These are phyloP conservation scores for Peribolospora baueri DNA, from an alignment of 768 basidiomycete species.

Conservation along the genomic window DNA sequence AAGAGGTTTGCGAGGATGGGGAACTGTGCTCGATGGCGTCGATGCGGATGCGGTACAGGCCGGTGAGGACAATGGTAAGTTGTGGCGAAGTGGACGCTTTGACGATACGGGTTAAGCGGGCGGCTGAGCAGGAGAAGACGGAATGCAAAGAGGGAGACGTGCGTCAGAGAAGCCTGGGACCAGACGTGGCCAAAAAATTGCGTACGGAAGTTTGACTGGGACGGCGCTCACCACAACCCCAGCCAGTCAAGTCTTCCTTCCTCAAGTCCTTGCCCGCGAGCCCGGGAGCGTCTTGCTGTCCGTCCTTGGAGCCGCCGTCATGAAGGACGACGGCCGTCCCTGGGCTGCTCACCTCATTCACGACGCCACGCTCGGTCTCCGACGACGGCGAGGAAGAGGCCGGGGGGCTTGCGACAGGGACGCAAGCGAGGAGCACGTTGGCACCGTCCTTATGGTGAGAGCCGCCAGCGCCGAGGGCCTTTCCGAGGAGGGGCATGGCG, in stretches of 20 bases:
- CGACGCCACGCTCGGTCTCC: too few relatives aligned
- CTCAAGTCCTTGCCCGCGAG: too few relatives aligned
- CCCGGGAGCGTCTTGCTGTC: too few relatives aligned
- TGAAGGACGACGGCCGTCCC: background rate
- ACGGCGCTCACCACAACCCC: too few relatives aligned
- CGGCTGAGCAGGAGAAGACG: too few relatives aligned
- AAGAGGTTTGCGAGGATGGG: slow-evolving; percentile 5
- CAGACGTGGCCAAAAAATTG: too few relatives aligned
- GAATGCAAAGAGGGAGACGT: too few relatives aligned
- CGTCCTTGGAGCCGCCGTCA: background rate
- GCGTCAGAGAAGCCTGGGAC: too few relatives aligned
- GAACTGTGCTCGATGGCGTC: background rate
- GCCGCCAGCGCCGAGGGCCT: background rate
- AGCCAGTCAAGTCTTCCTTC: too few relatives aligned
- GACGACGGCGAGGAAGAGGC: slow-evolving; percentile 4
- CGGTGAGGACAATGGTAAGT: slow-evolving; percentile 4
- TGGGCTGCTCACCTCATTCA: too few relatives aligned
- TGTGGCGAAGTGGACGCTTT: background rate
- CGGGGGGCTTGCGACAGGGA: background rate
- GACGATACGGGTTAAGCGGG: too few relatives aligned
- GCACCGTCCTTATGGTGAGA: background rate
- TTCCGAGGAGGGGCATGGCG: background rate
- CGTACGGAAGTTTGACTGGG: too few relatives aligned
- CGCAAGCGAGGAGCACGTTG: slow-evolving; percentile 10
- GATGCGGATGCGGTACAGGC: slow-evolving; percentile 8